Evolutionary conservation across 306 rosid genomes (phyloP).

Genomic region (Boehmeria nivea): DNA sequence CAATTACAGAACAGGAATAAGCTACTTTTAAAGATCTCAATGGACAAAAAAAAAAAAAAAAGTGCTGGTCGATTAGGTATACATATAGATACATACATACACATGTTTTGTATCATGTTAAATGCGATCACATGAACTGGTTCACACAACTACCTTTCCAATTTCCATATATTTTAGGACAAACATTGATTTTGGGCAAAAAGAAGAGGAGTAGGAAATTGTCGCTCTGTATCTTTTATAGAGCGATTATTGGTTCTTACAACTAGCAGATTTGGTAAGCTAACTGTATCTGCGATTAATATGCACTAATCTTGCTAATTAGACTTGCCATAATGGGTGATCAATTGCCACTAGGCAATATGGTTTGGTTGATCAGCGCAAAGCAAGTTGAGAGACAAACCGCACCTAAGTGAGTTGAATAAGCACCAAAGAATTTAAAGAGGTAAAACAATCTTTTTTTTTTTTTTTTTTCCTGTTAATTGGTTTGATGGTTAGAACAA

Average conservation of each 20-base stretch:
- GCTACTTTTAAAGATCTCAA: not conserved
- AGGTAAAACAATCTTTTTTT: too few species aligned
- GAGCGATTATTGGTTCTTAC: too few species aligned
- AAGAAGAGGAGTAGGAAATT: not conserved
- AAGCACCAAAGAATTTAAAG: not conserved
- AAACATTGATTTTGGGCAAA: not conserved
- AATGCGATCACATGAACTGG: constrained; percentile 11
- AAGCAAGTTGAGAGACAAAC: not conserved
- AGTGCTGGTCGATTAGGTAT: constrained; percentile 8
- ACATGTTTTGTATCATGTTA: not conserved
- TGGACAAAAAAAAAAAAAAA: not conserved
- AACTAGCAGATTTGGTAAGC: not conserved
- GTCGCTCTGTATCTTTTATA: not conserved
- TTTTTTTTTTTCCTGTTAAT: too few species aligned
- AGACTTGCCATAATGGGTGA: not conserved
- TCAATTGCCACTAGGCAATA: not conserved
- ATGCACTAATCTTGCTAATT: not conserved
- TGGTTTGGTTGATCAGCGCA: not conserved
- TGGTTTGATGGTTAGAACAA: too few species aligned
- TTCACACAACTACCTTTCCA: not conserved
- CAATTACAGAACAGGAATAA: not conserved
- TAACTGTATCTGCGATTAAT: not conserved
- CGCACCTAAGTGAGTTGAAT: not conserved
- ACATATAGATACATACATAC: not conserved
- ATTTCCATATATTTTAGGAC: not conserved